Evolutionary conservation across 768 basidiomycete species (phyloP).

Genomic region (Suillus brevipes): DNA sequence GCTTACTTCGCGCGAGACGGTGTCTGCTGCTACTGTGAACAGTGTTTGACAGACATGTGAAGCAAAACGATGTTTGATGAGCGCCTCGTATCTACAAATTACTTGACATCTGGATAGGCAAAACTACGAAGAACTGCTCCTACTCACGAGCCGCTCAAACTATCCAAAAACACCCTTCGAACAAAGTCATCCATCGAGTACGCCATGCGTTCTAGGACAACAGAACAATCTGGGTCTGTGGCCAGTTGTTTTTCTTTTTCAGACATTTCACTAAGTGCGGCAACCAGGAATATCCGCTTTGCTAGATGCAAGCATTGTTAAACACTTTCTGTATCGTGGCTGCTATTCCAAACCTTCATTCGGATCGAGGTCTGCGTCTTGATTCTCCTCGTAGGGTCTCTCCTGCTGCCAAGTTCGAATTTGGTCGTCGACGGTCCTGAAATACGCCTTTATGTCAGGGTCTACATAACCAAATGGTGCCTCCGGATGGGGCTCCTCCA

Average conservation of each 20-base stretch:
- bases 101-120: constrained; percentile 7
- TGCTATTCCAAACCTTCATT: constrained; percentile 59
- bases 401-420: constrained; percentile 83
- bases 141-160: constrained; percentile 84
- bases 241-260: constrained; percentile 88
- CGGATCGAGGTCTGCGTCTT: constrained; percentile 53
- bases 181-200: constrained; percentile 97
- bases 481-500: constrained; percentile 52
- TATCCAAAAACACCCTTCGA: constrained; percentile 87
- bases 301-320: constrained; percentile 43
- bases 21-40: constrained; percentile 63
- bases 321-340: neutral
- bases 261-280: constrained; percentile 81
- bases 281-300: constrained; percentile 72
- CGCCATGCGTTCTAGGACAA: constrained; percentile 84
- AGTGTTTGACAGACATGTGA: constrained; percentile 96
- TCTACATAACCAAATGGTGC: constrained; percentile 92
- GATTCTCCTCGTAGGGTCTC: constrained; percentile 34
- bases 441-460: constrained; percentile 90
- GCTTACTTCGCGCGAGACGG: constrained; percentile 67
- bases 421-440: constrained; percentile 83
- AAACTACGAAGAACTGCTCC: constrained; percentile 7
- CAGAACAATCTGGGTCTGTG: constrained; percentile 92
- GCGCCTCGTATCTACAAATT: constrained; percentile 53
- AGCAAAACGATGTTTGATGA: constrained; percentile 83